Evolutionary conservation across 2,329 filamentous ascomycete species (phyloP).

Genomic region (Curvularia lunata): DNA sequence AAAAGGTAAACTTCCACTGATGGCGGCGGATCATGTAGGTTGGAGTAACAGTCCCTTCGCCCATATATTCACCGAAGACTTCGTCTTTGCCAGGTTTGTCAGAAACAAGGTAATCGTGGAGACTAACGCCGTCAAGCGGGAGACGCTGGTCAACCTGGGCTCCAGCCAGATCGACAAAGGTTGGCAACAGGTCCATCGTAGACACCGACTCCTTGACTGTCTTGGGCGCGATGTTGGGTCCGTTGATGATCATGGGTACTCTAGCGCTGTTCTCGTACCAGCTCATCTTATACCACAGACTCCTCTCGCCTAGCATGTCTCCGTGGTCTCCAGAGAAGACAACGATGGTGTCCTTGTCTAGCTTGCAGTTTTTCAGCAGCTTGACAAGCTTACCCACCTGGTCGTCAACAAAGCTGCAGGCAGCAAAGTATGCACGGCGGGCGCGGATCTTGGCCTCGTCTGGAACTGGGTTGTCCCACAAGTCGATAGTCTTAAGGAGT

Average conservation of each 20-base stretch:
- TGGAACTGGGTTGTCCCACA: slow-evolving; percentile 82
- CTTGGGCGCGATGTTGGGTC: slow-evolving; percentile 76
- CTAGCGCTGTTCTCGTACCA: slow-evolving; percentile 93
- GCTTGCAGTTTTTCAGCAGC: slow-evolving; percentile 77
- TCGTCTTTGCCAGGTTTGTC: slow-evolving; percentile 73
- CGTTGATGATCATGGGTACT: slow-evolving; percentile 84
- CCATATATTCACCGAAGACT: slow-evolving; percentile 94
- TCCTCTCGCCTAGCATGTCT: slow-evolving; percentile 93
- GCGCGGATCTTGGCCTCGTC: slow-evolving; percentile 87
- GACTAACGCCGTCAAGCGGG: slow-evolving; percentile 84
- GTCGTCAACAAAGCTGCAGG: slow-evolving; percentile 92
- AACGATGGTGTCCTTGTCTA: slow-evolving; percentile 86
- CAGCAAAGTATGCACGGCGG: slow-evolving; percentile 87
- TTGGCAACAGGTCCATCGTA: slow-evolving; percentile 88
- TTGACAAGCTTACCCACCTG: slow-evolving; percentile 83
- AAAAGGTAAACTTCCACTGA: slow-evolving; percentile 89
- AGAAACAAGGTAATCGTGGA: slow-evolving; percentile 54
- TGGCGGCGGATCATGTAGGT: slow-evolving; percentile 94
- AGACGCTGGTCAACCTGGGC: slow-evolving; percentile 71
- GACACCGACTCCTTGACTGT: slow-evolving; percentile 84
- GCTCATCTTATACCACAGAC: slow-evolving; percentile 97
- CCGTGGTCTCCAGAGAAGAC: slow-evolving; percentile 94
- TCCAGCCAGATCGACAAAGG: slow-evolving; percentile 81
- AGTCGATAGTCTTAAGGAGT: slow-evolving; percentile 82
- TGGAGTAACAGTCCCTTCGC: slow-evolving; percentile 86